phyloP scores from a whole-genome alignment of 495 filamentous ascomycete species.

The Neurospora hispaniola region DNA sequence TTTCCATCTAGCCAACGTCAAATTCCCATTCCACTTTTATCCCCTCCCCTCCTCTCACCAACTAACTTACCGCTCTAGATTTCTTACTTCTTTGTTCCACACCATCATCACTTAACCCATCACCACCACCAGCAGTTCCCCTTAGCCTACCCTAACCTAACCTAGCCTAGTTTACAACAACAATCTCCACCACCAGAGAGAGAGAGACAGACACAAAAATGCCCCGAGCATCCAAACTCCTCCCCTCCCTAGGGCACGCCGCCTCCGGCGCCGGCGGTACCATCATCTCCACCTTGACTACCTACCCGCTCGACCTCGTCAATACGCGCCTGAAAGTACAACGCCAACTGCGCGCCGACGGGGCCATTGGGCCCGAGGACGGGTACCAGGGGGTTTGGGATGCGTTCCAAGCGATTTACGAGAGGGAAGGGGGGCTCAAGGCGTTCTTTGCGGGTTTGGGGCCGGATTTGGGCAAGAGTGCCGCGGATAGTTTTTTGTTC shows the following conservation, averaged over 20 bases:
- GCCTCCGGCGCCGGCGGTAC: conserved; percentile 69
- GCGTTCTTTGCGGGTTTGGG: conserved; percentile 69
- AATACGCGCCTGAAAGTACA: conserved; percentile 80
- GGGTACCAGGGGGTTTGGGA: conserved; percentile 52
- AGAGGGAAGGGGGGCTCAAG: conserved; percentile 51
- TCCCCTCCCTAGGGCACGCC: conserved; percentile 86
- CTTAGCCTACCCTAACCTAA: background rate
- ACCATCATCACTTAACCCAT: background rate
- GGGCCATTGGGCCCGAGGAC: conserved; percentile 21
- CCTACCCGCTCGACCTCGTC: conserved; percentile 80
- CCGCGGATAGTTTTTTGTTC: conserved; percentile 72
- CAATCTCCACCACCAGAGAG: background rate
- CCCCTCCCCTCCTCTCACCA: background rate
- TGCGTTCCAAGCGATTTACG: conserved; percentile 63
- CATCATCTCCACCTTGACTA: conserved; percentile 65
- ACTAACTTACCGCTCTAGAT: background rate
- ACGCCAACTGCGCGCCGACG: conserved; percentile 42
- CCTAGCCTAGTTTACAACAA: background rate
- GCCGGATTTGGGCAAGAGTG: conserved; percentile 61
- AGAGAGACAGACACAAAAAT: conserved; percentile 2
- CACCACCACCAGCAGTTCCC: background rate
- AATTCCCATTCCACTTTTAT: background rate
- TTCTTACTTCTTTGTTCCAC: background rate
- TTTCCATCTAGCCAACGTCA: background rate
- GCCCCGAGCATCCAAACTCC: conserved; percentile 25